Conservation (phyloP, 108 stramenopile species). For the Nannochloropsis gaditana region DNA sequence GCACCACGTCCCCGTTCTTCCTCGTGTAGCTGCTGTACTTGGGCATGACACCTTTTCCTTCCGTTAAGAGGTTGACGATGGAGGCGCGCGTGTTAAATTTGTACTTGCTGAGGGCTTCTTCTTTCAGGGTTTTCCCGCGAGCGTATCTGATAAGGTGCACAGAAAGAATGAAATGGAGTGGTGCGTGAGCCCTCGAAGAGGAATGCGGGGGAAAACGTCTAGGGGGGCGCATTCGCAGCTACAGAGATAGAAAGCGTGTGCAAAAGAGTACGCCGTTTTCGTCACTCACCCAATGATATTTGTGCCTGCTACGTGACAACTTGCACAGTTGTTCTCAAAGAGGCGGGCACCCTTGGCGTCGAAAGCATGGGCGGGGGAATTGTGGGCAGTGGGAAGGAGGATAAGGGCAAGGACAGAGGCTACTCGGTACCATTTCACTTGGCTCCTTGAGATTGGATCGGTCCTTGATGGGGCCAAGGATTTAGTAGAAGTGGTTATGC, state of each 20-base stretch:
- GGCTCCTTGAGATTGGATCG: not conserved
- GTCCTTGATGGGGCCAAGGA: not conserved
- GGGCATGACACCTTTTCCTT: slow-evolving; percentile 9
- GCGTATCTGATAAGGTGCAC: not conserved
- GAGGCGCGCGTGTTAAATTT: not conserved
- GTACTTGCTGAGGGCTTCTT: not conserved
- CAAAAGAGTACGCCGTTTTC: no score
- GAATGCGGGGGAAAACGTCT: no score
- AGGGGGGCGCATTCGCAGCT: no score
- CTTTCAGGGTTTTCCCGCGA: slow-evolving; percentile 2
- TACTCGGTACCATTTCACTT: not conserved
- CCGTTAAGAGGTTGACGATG: not conserved
- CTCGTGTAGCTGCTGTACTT: slow-evolving; percentile 12
- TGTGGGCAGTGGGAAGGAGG: not conserved
- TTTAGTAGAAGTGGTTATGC: not conserved
- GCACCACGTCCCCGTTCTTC: not conserved
- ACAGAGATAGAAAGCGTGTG: no score
- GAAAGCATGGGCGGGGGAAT: not conserved
- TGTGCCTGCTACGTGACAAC: not conserved
- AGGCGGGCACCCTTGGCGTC: slow-evolving; percentile 8
- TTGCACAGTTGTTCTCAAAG: slow-evolving; percentile 7
- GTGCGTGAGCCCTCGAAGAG: no score
- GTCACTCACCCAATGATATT: not conserved
- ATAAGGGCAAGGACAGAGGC: not conserved
- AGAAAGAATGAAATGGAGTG: no score